Evolutionary conservation across 441 rosid species (phyloP).

Genomic region (Manihot esculenta): DNA sequence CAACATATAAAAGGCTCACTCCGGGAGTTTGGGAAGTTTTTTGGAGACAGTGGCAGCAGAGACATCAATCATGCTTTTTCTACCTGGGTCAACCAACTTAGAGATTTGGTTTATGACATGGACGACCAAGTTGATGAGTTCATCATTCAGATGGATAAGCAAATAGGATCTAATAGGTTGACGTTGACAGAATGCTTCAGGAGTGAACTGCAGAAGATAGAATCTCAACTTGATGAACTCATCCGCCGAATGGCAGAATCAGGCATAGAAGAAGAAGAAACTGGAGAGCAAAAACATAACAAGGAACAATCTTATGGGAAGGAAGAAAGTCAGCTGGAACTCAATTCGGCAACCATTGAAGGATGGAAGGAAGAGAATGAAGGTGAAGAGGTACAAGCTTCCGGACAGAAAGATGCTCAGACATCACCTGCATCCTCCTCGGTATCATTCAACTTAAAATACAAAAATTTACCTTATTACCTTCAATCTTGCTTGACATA

Average conservation of each 20-base stretch:
- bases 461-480: slow-evolving; percentile 32
- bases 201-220: slow-evolving; percentile 20
- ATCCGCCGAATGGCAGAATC: slow-evolving; percentile 18
- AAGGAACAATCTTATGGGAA: not conserved
- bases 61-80: slow-evolving; percentile 16
- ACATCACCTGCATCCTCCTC: slow-evolving; percentile 26
- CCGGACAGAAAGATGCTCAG: slow-evolving; percentile 21
- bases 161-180: slow-evolving; percentile 16
- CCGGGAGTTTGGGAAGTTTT: slow-evolving; percentile 22
- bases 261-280: not conserved
- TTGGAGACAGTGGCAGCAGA: not conserved
- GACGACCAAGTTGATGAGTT: slow-evolving; percentile 37
- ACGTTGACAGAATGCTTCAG: slow-evolving; percentile 25
- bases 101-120: slow-evolving; percentile 13
- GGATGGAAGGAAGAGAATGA: slow-evolving; percentile 9
- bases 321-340: slow-evolving; percentile 23
- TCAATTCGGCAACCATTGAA: not conserved
- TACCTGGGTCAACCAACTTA: slow-evolving; percentile 21
- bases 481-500: slow-evolving; percentile 33
- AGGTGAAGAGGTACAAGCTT: slow-evolving; percentile 12
- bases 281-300: slow-evolving; percentile 4
- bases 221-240: slow-evolving; percentile 22
- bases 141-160: slow-evolving; percentile 28
- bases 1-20: slow-evolving; percentile 13
- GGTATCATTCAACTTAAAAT: slow-evolving; percentile 20